Percentiles rank a stretch among this genome's conserved stretches.
These are phyloP conservation scores for Blastomyces silverae DNA, from an alignment of 2,329 filamentous ascomycete genomes.

Conservation along the genomic window DNA sequence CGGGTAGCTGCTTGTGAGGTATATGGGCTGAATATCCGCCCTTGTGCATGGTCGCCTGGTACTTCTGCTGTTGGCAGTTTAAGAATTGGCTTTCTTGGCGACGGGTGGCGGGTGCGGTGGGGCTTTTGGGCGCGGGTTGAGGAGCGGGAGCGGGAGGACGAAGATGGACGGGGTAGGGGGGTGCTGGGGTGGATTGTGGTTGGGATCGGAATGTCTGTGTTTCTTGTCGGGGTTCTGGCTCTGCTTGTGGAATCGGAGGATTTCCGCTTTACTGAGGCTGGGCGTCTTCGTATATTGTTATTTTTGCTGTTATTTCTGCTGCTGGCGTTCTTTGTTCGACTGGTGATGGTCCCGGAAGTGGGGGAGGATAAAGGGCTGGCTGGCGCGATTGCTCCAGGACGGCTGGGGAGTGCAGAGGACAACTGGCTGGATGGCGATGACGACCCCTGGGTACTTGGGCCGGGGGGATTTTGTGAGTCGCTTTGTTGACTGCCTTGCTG, in stretches of 20 bases:
- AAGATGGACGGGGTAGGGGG: neutral
- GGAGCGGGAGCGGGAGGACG: neutral
- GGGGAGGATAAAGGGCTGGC: neutral
- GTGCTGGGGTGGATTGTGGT: conserved; percentile 12
- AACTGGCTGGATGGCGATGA: conserved; percentile 3
- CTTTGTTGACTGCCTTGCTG: conserved; percentile 3
- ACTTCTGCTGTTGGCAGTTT: neutral
- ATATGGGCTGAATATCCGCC: neutral
- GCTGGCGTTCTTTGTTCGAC: neutral
- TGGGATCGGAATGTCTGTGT: conserved; percentile 9
- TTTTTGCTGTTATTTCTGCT: neutral
- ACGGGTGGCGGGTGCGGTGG: no score
- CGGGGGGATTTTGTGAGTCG: neutral
- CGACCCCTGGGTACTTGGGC: neutral
- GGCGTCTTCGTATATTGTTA: neutral
- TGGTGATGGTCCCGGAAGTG: neutral
- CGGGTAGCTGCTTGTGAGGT: conserved; percentile 12
- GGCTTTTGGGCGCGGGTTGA: neutral
- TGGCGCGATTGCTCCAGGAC: neutral
- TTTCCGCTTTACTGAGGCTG: conserved; percentile 1
- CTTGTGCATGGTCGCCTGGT: neutral
- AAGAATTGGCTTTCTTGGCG: conserved; percentile 1
- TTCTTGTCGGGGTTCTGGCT: conserved; percentile 8
- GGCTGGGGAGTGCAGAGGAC: neutral
- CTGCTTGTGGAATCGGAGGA: neutral